phyloP scores from a whole-genome alignment of 352 stramenopile species.

The Globisporangium cederbergense region DNA sequence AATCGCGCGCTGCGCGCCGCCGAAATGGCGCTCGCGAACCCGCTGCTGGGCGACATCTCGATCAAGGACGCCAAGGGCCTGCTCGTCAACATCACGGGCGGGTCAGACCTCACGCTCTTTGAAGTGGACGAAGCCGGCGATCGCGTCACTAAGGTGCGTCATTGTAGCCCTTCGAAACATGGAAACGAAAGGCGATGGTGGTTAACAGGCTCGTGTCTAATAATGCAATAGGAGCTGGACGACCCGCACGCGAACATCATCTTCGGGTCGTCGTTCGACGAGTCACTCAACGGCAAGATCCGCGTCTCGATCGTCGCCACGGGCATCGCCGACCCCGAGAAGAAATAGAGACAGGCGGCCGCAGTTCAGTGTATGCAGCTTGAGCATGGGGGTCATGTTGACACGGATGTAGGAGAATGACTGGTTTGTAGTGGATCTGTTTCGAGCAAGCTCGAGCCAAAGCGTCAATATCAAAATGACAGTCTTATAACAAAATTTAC shows the following conservation, averaged over 20 bases:
- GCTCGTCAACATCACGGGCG: slow-evolving; percentile 94
- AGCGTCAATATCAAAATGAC: slow-evolving; percentile 1
- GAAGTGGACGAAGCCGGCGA: slow-evolving; percentile 88
- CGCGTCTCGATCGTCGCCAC: slow-evolving; percentile 87
- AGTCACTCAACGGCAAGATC: slow-evolving; percentile 75
- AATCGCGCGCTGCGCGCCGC: slow-evolving; percentile 80
- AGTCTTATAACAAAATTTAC: slow-evolving; percentile 14
- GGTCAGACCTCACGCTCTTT: slow-evolving; percentile 91
- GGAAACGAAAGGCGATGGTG: no score
- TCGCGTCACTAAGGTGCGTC: slow-evolving; percentile 61
- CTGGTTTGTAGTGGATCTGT: background rate
- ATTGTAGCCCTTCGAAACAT: background rate
- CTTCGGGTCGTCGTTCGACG: slow-evolving; percentile 84
- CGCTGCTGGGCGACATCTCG: slow-evolving; percentile 86
- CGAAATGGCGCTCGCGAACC: slow-evolving; percentile 85
- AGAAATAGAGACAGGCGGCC: slow-evolving; percentile 44
- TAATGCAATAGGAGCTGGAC: slow-evolving; percentile 59
- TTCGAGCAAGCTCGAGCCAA: no score
- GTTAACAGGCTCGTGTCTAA: background rate
- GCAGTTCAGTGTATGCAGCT: no score
- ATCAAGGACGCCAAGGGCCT: slow-evolving; percentile 91
- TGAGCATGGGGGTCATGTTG: background rate
- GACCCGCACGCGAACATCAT: slow-evolving; percentile 88
- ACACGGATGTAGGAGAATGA: background rate
- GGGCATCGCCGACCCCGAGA: slow-evolving; percentile 78